Conservation (phyloP, 331 rosid species). For the Cydonia oblonga region DNA sequence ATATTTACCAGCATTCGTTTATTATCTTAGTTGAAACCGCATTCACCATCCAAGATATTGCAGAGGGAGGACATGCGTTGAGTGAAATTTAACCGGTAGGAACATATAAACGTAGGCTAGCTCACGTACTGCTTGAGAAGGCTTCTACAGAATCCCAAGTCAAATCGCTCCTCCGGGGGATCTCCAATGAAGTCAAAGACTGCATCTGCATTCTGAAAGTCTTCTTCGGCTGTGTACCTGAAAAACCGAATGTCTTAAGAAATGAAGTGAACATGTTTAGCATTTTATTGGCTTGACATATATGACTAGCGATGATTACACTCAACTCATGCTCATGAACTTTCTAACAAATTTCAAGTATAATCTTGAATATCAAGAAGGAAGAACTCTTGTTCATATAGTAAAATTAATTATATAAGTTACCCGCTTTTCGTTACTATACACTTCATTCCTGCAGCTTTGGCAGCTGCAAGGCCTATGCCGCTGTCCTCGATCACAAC, state of each 20-base stretch:
- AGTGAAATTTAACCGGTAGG: neutral
- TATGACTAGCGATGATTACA: no score
- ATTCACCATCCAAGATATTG: neutral
- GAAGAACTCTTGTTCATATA: neutral
- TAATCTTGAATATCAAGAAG: neutral
- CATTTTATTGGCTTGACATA: neutral
- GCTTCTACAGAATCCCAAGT: constrained; percentile 72
- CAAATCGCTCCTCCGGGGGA: constrained; percentile 90
- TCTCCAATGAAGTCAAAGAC: constrained; percentile 94
- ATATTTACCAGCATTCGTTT: neutral
- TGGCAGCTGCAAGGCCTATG: constrained; percentile 97
- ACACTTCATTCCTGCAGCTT: constrained; percentile 93
- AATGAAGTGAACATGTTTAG: neutral
- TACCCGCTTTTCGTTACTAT: constrained; percentile 92
- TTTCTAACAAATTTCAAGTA: no score
- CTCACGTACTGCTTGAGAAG: constrained; percentile 86
- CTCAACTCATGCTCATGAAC: no score
- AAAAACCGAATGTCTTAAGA: no score
- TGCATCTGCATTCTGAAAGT: constrained; percentile 82
- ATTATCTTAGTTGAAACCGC: neutral
- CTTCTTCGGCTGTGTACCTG: constrained; percentile 90
- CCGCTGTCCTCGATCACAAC: constrained; percentile 96
- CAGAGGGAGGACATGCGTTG: neutral
- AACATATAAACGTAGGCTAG: constrained; percentile 22
- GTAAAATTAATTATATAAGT: neutral